Percentiles rank a stretch among this genome's conserved stretches.
phyloP scores from a whole-genome alignment of 768 basidiomycete genomes.

The Pleurotus platypus region DNA sequence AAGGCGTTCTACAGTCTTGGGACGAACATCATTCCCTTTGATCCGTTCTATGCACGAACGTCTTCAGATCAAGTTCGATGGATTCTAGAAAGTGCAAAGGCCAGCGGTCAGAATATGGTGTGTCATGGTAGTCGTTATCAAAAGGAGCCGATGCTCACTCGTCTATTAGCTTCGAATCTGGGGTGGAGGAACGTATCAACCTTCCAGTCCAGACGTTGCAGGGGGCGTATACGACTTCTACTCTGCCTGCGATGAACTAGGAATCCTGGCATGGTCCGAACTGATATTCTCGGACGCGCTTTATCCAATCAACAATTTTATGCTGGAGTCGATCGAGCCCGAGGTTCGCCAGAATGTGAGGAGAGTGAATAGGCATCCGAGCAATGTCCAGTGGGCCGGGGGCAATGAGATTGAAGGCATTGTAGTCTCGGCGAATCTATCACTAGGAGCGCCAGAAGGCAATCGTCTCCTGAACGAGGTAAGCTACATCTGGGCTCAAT shows the following conservation, averaged over 20 bases:
- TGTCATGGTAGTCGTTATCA: constrained; percentile 6
- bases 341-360: constrained; percentile 58
- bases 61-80: constrained; percentile 48
- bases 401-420: constrained; percentile 62
- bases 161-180: constrained; percentile 47
- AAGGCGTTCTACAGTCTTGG: constrained; percentile 52
- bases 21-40: constrained; percentile 59
- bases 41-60: constrained; percentile 53
- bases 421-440: constrained; percentile 31
- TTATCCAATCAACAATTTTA: constrained; percentile 52
- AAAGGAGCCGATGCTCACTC: no score
- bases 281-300: constrained; percentile 56
- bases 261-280: constrained; percentile 60
- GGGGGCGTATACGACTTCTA: constrained; percentile 55
- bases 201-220: constrained; percentile 32
- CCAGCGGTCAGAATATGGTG: constrained; percentile 60
- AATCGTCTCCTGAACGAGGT: constrained; percentile 46
- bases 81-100: constrained; percentile 52
- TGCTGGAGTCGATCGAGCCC: constrained; percentile 46
- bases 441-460: constrained; percentile 33
- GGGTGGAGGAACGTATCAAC: constrained; percentile 56
- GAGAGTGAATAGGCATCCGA: constrained; percentile 52
- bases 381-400: constrained; percentile 57
- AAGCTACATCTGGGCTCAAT: constrained; percentile 1
- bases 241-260: constrained; percentile 54